Evolutionary conservation across 495 filamentous ascomycete species (phyloP).

Genomic region (Delitschia confertaspora): DNA sequence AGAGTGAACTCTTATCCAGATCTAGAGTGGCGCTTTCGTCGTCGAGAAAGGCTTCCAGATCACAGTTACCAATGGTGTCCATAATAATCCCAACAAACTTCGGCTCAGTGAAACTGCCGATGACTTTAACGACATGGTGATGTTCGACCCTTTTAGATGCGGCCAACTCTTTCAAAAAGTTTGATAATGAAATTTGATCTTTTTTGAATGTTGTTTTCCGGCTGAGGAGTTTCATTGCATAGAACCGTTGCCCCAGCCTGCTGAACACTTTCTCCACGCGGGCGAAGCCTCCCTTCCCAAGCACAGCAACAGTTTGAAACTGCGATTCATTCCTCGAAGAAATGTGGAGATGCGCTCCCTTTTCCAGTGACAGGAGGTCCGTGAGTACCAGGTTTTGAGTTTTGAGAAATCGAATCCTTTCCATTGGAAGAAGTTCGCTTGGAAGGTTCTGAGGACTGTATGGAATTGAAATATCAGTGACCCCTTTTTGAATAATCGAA

Average conservation of each 20-base stretch:
- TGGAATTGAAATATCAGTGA: not conserved
- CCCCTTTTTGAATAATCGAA: not conserved
- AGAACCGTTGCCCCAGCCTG: not conserved
- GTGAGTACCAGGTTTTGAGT: not conserved
- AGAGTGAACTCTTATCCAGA: not conserved
- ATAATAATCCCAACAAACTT: constrained; percentile 6
- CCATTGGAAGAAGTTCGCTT: not conserved
- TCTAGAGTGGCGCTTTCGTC: not conserved
- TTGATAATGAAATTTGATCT: not conserved
- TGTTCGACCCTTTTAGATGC: constrained; percentile 2
- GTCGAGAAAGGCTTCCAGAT: constrained; percentile 1
- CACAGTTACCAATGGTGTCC: constrained; percentile 2
- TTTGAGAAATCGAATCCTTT: not conserved
- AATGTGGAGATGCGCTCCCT: not conserved
- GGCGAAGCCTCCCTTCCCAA: not conserved
- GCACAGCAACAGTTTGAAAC: no score
- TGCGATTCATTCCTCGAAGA: no score
- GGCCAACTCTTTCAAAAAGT: not conserved
- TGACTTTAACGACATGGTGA: constrained; percentile 3
- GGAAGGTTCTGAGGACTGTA: not conserved
- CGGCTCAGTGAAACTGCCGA: constrained; percentile 4
- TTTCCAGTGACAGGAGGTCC: not conserved
- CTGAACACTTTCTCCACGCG: not conserved
- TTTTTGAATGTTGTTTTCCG: not conserved
- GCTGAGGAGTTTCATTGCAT: not conserved